Base-by-base conservation (phyloP, 371 early-diverging fungal species). In the Circinella minor region DNA sequence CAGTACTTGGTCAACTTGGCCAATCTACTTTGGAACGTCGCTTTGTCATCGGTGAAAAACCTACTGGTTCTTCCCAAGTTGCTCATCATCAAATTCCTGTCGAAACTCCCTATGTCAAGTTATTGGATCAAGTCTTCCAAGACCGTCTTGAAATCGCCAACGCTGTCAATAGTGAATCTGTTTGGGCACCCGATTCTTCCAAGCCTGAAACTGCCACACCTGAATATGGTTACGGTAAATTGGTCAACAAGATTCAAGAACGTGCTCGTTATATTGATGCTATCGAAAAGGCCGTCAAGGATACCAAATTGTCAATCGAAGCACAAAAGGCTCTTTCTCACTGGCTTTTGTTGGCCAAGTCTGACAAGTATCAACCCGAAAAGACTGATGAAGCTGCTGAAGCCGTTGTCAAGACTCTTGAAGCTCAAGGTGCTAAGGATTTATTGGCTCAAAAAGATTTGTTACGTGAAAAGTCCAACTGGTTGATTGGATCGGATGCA, bases 401-500 rank as follows among this genome's bases (percentile, higher is more conserved):
- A 15, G 71, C 74, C 55, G 85, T 77, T 18, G 61, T 75, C 3
- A 75, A 74, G 55, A 76, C 81, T 36, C 68, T 85, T 46, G 75
- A 71, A 43, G 67, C 67, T 20, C 76, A 87, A 75, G 66, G 46
- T 13, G 18, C 37, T 34, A 80, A 71, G 36, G 71, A 76, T 17
- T 63, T 87, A 55, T 43, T 79, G 55, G 68, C 81, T 18, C 75
- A 81, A 62, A 76, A 81, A 64, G 74, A 83, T 18, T 81, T 76
- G 47, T 75, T 83, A 61, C 72, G 88, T 71, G 75, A 75, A 70
- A 86, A 89, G 75, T 90, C 95, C 27, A 89, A 90, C 76, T 96
- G 97, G 97, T 73, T 96, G 68, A 78, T 96, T 65, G 97, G 95
- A 27, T 93, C 93, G 27, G 97, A 96, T 74, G 76, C 83, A 11